Base-by-base conservation (phyloP, 75 land plant genomes). In the Ceratopteris richardii region DNA sequence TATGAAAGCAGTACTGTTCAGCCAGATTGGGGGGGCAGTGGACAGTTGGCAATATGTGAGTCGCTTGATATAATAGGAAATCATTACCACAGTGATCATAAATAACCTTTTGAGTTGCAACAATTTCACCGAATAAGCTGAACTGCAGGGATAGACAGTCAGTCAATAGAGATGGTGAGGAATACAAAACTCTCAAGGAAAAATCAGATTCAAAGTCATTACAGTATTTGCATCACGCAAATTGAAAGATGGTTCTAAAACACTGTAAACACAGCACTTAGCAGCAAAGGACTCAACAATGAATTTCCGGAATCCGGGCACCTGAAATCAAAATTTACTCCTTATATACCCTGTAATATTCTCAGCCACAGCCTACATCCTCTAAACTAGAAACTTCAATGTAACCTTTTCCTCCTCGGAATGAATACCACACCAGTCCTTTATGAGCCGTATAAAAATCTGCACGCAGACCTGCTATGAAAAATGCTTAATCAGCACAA, bases 151-250 rank as follows among this genome's bases (percentile, higher is more conserved):
- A 29, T 26, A 25, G 19, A 47, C 18, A n/a, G 27, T 21, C 50
- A n/a, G n/a, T n/a, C n/a, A n/a, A n/a, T n/a, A n/a, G n/a, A n/a
- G n/a, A n/a, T n/a, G n/a, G n/a, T n/a, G n/a, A n/a, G n/a, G n/a
- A n/a, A n/a, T n/a, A n/a, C n/a, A n/a, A n/a, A n/a, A 22, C 23
- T 43, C 18, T 41, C 27, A 51, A 22, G 40, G 29, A 58, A 44
- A 16, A 13, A 29, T 17, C 27, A 47, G 17, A 29, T 62, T 25
- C 42, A 50, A n/a, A n/a, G n/a, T n/a, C 28, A 41, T 78, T 79
- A 90, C 99, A 28, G 96, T 90, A 67, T 86, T 87, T 31, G 99
- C 96, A 79, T 94, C 99, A 54, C 82, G 85, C 61, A 94, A 69
- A 51, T 90, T 80, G 63, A 94, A 94, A 23, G 99, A 86, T 47